Evolutionary conservation across 1,284 basidiomycete genomes (phyloP).

Genomic region (Mycosarcoma mackinlayi): DNA sequence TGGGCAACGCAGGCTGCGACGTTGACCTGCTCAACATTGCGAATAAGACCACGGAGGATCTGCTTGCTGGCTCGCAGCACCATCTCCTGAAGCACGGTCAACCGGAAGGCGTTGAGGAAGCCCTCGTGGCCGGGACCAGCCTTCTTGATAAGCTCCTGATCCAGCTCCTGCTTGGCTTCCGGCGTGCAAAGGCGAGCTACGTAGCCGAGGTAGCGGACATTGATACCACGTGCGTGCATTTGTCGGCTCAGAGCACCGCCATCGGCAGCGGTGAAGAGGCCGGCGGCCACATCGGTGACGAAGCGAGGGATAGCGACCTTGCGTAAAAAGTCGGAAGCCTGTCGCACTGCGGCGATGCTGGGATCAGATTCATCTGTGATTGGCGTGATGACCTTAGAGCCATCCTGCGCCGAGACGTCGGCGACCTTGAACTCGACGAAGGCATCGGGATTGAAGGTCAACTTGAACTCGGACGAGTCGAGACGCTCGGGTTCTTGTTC

Average conservation of each 20-base stretch:
- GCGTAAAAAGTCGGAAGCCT: slow-evolving; percentile 72
- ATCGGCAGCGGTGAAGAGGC: slow-evolving; percentile 71
- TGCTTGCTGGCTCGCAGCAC: slow-evolving; percentile 73
- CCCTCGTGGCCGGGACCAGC: slow-evolving; percentile 63
- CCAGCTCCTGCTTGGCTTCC: slow-evolving; percentile 68
- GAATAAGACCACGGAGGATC: slow-evolving; percentile 70
- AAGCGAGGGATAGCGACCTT: slow-evolving; percentile 70
- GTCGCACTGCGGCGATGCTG: slow-evolving; percentile 72
- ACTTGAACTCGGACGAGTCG: slow-evolving; percentile 70
- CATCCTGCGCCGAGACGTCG: slow-evolving; percentile 34
- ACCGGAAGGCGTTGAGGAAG: slow-evolving; percentile 59
- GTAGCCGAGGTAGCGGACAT: slow-evolving; percentile 74
- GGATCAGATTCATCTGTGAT: slow-evolving; percentile 71
- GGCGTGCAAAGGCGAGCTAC: slow-evolving; percentile 68
- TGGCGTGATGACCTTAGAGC: slow-evolving; percentile 54
- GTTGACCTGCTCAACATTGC: slow-evolving; percentile 41
- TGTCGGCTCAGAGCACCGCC: slow-evolving; percentile 71
- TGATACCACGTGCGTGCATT: slow-evolving; percentile 73
- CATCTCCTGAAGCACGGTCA: slow-evolving; percentile 73
- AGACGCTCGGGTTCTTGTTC: slow-evolving; percentile 52
- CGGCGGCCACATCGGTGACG: slow-evolving; percentile 71
- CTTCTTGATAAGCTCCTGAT: slow-evolving; percentile 56
- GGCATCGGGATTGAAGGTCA: slow-evolving; percentile 74
- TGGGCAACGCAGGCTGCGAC: slow-evolving; percentile 69
- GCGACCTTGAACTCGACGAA: slow-evolving; percentile 70